Base-by-base conservation (phyloP, 2,329 filamentous ascomycete species). In the Dactylella cylindrospora region DNA sequence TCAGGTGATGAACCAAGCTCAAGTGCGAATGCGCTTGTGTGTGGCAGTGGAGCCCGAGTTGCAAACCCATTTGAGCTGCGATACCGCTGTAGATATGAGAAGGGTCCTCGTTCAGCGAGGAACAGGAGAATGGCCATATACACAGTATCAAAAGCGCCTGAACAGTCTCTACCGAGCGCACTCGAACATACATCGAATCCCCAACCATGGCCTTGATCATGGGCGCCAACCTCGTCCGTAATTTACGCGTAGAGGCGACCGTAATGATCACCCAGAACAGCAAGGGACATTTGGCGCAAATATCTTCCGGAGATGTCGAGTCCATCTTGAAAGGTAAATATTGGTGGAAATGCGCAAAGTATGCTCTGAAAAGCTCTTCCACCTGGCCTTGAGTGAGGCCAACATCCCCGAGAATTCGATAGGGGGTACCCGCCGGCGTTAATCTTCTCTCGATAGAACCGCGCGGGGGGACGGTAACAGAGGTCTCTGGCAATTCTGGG, bases 331-430 rank as follows among this genome's bases (percentile, higher is more conserved):
- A 53, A 8, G 49, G 38, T 3, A 53, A 29, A 22, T 53, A 53
- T 28, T 53, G 49, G n/a, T 53, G 49, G 22, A 35, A 53, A n/a
- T 53, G 32, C 1, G 49, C 49, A 29, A 53, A 53, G 22, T 36
- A 53, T 35, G 49, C 22, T 28, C 49, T 44, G 29, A 53, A 53
- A 15, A 44, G 49, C n/a, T 53, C 49, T 4, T 53, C 49, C 2
- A 53, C 49, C n/a, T 53, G 49, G 8, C 49, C 49, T 10, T 39
- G 49, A 20, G 49, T 53, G 22, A 53, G 49, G 12, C 49, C 49
- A 7, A 53, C 49, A 38, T 53, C 49, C 28, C 49, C 49, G 15
- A 53, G 28, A 19, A 53, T 53, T 29, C 49, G 39, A 28, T 53
- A 53, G 5, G 49, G 49, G 8, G 49, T 53, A 7, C 38, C 43